These are phyloP conservation scores for Anthracocystis walkeri DNA, from an alignment of 1,284 basidiomycete genomes.

Conservation along the genomic window DNA sequence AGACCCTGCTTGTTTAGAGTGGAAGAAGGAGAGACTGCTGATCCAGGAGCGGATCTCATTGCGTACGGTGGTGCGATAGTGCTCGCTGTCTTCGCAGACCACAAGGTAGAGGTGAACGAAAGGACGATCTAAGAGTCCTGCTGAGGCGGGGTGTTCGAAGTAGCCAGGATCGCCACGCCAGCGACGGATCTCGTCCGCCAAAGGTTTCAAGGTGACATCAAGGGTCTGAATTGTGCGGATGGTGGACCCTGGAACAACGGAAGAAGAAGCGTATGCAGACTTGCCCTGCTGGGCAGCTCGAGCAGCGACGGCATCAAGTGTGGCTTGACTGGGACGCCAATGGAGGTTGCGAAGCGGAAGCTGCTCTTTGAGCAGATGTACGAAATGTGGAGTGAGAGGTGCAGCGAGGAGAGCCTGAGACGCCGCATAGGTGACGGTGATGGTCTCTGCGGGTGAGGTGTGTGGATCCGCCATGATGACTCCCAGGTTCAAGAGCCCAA, in stretches of 20 bases:
- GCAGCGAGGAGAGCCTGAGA: constrained; percentile 54
- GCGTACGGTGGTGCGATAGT: constrained; percentile 65
- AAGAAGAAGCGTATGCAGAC: constrained; percentile 25
- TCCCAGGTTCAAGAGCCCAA: neutral
- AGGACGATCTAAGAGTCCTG: constrained; percentile 55
- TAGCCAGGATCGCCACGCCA: constrained; percentile 53
- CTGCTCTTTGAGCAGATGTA: constrained; percentile 54
- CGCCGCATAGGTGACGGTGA: constrained; percentile 66
- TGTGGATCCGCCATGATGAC: constrained; percentile 23
- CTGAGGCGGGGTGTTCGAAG: constrained; percentile 44
- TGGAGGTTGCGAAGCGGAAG: constrained; percentile 67
- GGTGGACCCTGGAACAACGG: constrained; percentile 35
- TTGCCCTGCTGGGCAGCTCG: constrained; percentile 45
- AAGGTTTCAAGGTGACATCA: constrained; percentile 49
- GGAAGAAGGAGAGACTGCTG: constrained; percentile 55
- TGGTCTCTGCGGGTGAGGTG: constrained; percentile 25
- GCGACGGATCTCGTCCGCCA: constrained; percentile 48
- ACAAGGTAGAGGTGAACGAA: constrained; percentile 66
- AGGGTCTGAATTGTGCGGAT: constrained; percentile 62
- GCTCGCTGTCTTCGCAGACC: constrained; percentile 65
- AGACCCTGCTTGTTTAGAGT: constrained; percentile 23
- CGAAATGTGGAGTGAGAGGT: constrained; percentile 54
- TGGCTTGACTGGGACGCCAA: constrained; percentile 60
- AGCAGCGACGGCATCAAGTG: constrained; percentile 41
- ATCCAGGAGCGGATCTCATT: constrained; percentile 67